Evolutionary conservation across 73 alveolate genomes (phyloP).

Genomic region (Blepharisma stoltei): DNA sequence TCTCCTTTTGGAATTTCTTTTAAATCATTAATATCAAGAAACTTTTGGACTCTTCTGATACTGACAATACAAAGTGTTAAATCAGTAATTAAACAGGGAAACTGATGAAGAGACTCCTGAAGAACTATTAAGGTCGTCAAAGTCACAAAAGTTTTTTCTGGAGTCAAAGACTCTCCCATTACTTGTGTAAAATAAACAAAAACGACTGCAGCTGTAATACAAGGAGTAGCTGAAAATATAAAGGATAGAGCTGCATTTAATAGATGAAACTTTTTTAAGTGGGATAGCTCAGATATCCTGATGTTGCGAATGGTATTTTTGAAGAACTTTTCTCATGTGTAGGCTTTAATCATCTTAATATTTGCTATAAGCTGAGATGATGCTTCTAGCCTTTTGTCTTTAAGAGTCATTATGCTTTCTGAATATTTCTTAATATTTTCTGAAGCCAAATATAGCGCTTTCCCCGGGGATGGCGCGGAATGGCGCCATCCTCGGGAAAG

Average conservation of each 20-base stretch:
- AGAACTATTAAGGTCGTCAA: background rate
- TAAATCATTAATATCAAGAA: background rate
- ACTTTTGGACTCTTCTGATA: slow-evolving; percentile 17
- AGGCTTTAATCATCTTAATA: slow-evolving; percentile 24
- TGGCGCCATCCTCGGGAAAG: too few species aligned
- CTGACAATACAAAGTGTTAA: background rate
- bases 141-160: slow-evolving; percentile 23
- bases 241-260: background rate
- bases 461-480: slow-evolving; percentile 46
- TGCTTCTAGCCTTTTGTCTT: background rate
- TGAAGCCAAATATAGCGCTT: background rate
- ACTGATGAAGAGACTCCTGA: background rate
- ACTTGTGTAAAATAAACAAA: background rate
- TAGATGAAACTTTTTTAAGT: background rate
- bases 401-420: background rate
- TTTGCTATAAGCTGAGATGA: slow-evolving; percentile 10
- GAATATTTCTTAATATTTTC: background rate
- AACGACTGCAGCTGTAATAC: slow-evolving; percentile 2
- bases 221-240: background rate
- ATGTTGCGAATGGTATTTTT: background rate
- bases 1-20: background rate
- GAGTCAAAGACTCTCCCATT: slow-evolving; percentile 11
- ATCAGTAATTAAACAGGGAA: background rate
- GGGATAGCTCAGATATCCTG: background rate
- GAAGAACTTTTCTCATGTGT: background rate